Evolutionary conservation across 1,284 basidiomycete species (phyloP).

Genomic region (Somion occarium): DNA sequence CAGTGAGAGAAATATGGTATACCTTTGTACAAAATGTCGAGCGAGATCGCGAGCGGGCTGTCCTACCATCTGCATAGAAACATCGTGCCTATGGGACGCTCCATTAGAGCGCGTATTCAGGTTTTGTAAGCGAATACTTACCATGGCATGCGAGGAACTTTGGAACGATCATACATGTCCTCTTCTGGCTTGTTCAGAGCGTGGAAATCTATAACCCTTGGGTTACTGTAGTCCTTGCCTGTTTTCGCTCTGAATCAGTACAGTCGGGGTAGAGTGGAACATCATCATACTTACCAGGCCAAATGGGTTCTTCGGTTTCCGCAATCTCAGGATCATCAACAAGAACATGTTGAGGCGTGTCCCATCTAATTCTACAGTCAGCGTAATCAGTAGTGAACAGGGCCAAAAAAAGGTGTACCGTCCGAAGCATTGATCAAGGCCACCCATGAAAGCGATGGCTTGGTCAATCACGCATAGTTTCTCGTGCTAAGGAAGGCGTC

Average conservation of each 20-base stretch:
- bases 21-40: conserved; percentile 94
- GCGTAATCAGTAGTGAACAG: background rate
- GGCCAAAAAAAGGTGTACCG: conserved; percentile 34
- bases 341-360: conserved; percentile 91
- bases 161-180: conserved; percentile 90
- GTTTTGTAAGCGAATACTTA: conserved; percentile 29
- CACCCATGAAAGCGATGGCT: conserved; percentile 97
- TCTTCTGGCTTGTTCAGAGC: conserved; percentile 88
- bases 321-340: conserved; percentile 72
- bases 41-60: conserved; percentile 95
- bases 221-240: conserved; percentile 94
- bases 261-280: background rate
- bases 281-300: conserved; percentile 61
- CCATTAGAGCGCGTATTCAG: no score
- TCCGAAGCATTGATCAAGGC: conserved; percentile 91
- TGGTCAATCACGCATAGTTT: conserved; percentile 98
- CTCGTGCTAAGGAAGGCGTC: conserved; percentile 71
- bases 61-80: conserved; percentile 92
- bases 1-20: no score
- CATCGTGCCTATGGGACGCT: conserved; percentile 96
- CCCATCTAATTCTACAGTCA: conserved; percentile 63
- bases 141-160: conserved; percentile 96
- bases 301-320: conserved; percentile 65
- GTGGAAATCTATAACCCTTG: conserved; percentile 85
- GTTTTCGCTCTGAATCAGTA: conserved; percentile 1